A percentile compares a stretch with the other conserved stretches of the same genome.
Conservation (phyloP, 306 rosid genomes). For the Glycine latifolia region DNA sequence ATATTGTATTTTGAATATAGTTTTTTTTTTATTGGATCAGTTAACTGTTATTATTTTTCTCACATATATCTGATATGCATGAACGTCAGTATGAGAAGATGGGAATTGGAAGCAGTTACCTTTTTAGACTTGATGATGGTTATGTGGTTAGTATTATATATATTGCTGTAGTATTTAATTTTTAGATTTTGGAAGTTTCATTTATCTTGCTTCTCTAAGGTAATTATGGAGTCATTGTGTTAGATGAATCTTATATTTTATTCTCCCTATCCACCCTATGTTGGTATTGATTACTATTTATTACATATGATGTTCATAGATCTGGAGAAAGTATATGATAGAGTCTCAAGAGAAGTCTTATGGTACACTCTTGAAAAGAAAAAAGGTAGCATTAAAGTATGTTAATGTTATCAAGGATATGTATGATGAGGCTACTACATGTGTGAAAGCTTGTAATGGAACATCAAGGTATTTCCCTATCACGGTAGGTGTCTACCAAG, state of each 20-base stretch:
- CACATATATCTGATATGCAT: constrained; percentile 93
- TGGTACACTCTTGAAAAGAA: too few relatives aligned
- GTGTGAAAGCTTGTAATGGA: too few relatives aligned
- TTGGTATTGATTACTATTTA: constrained; percentile 32
- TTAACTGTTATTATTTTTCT: constrained; percentile 16
- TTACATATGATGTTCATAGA: too few relatives aligned
- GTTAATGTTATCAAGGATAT: too few relatives aligned
- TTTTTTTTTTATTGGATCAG: not conserved
- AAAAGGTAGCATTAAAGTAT: too few relatives aligned
- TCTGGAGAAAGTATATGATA: too few relatives aligned
- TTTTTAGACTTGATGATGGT: constrained; percentile 96
- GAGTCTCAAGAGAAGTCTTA: too few relatives aligned
- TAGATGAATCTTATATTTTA: constrained; percentile 11
- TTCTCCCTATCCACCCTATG: constrained; percentile 28
- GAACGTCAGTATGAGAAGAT: constrained; percentile 90
- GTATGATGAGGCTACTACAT: too few relatives aligned
- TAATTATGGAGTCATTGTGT: constrained; percentile 5
- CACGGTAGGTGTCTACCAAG: too few relatives aligned
- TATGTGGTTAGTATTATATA: constrained; percentile 83
- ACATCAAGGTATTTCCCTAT: too few relatives aligned
- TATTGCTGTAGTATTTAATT: constrained; percentile 30
- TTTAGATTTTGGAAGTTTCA: constrained; percentile 18
- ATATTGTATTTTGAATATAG: constrained; percentile 1
- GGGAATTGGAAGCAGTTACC: constrained; percentile 99
- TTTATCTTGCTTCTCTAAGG: constrained; percentile 25